A percentile compares a stretch with the other conserved stretches of the same genome.
These are phyloP conservation scores for Trichoderma orchidacearum DNA, from an alignment of 495 filamentous ascomycete species.

Conservation along the genomic window DNA sequence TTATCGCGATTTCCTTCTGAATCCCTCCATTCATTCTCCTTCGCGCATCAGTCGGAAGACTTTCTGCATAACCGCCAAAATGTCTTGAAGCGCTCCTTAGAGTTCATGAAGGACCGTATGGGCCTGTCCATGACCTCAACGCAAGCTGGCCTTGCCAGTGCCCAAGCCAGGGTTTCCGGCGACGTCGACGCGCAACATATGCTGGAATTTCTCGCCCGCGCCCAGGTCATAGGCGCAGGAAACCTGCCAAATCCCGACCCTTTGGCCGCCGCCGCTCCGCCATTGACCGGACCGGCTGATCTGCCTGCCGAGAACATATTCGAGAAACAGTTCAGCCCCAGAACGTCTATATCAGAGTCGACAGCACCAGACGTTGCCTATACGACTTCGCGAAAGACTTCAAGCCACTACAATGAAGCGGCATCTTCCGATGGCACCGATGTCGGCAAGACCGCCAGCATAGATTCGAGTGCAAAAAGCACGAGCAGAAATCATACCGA, in stretches of 20 bases:
- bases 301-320: conserved; percentile 60
- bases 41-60: conserved; percentile 91
- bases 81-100: conserved; percentile 83
- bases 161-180: conserved; percentile 68
- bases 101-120: conserved; percentile 92
- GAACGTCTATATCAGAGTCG: conserved; percentile 37
- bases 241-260: conserved; percentile 28
- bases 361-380: conserved; percentile 23
- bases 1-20: conserved; percentile 86
- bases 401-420: conserved; percentile 1
- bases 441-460: not conserved
- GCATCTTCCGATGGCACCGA: not conserved
- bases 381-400: conserved; percentile 13
- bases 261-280: conserved; percentile 33
- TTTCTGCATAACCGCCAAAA: conserved; percentile 82
- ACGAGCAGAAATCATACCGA: conserved; percentile 43
- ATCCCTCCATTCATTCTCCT: conserved; percentile 96
- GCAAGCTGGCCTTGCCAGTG: conserved; percentile 44
- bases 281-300: conserved; percentile 64
- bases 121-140: conserved; percentile 52
- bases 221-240: conserved; percentile 55
- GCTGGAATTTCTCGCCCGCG: conserved; percentile 72
- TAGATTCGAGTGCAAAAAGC: conserved; percentile 21
- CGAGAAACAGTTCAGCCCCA: conserved; percentile 55
- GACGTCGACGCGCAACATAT: conserved; percentile 82